These are phyloP conservation scores for Diaporthe sp. DNA, from an alignment of 2,329 filamentous ascomycete genomes.

Conservation along the genomic window DNA sequence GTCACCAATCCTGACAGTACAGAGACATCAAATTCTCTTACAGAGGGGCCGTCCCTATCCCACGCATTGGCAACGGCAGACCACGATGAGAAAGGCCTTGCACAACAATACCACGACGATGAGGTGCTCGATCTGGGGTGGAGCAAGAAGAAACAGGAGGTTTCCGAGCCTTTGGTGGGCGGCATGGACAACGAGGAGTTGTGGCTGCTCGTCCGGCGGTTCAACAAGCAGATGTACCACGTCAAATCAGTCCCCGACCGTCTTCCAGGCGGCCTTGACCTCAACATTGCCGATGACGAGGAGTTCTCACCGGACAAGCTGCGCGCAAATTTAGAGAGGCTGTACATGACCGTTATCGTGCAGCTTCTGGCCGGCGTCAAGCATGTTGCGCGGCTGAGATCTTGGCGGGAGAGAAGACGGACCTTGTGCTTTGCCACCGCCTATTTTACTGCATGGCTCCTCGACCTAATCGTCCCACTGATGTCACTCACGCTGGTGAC, in stretches of 20 bases:
- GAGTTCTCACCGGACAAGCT: constrained; percentile 90
- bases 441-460: constrained; percentile 76
- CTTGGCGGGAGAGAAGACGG: constrained; percentile 81
- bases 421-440: constrained; percentile 73
- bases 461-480: constrained; percentile 78
- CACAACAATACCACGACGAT: constrained; percentile 63
- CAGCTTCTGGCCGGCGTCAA: constrained; percentile 77
- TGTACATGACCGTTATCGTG: constrained; percentile 85
- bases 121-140: constrained; percentile 79
- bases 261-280: constrained; percentile 78
- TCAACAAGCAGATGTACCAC: constrained; percentile 78
- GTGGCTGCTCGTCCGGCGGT: constrained; percentile 79
- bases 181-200: constrained; percentile 80
- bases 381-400: constrained; percentile 81
- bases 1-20: constrained; percentile 48
- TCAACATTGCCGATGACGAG: constrained; percentile 86
- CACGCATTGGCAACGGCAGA: constrained; percentile 60
- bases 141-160: constrained; percentile 71
- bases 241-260: constrained; percentile 76
- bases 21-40: constrained; percentile 45
- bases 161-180: constrained; percentile 73
- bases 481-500: constrained; percentile 71
- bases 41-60: constrained; percentile 53
- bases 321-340: constrained; percentile 80
- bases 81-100: constrained; percentile 59